phyloP scores from a whole-genome alignment of 2,329 filamentous ascomycete species.

The Lasiodiplodia theobromae region DNA sequence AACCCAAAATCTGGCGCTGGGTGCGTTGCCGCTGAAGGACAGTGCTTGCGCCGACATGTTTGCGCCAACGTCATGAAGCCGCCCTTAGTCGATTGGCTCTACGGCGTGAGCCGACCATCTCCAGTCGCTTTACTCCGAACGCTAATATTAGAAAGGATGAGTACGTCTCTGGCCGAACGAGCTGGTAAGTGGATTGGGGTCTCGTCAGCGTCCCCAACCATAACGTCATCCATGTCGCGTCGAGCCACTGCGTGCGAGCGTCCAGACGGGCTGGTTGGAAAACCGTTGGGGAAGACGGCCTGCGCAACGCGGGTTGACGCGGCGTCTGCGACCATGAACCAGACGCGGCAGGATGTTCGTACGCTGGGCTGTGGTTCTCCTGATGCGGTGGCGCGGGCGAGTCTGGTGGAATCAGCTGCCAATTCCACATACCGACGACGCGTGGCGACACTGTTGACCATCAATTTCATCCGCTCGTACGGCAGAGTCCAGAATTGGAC shows the following conservation, averaged over 20 bases:
- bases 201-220: conserved; percentile 42
- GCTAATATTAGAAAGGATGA: conserved; percentile 40
- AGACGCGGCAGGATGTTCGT: conserved; percentile 57
- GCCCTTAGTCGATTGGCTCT: conserved; percentile 56
- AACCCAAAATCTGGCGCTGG: not conserved
- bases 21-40: conserved; percentile 46
- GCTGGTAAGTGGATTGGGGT: conserved; percentile 43
- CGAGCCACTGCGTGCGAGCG: conserved; percentile 56
- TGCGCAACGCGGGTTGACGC: conserved; percentile 52
- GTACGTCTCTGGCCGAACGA: conserved; percentile 1
- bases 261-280: conserved; percentile 57
- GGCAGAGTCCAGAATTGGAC: conserved; percentile 44
- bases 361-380: conserved; percentile 56
- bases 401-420: conserved; percentile 59
- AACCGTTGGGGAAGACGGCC: conserved; percentile 51
- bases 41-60: conserved; percentile 60
- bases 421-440: conserved; percentile 58
- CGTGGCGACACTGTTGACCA: conserved; percentile 54
- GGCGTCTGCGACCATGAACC: conserved; percentile 55
- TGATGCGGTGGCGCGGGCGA: conserved; percentile 57
- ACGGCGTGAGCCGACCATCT: conserved; percentile 34
- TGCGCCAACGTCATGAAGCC: conserved; percentile 49
- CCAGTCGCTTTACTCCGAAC: conserved; percentile 39
- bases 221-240: conserved; percentile 55
- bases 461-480: conserved; percentile 47